These are phyloP conservation scores for Endocladia muricata DNA, from an alignment of 31 red algal species.

Conservation along the genomic window DNA sequence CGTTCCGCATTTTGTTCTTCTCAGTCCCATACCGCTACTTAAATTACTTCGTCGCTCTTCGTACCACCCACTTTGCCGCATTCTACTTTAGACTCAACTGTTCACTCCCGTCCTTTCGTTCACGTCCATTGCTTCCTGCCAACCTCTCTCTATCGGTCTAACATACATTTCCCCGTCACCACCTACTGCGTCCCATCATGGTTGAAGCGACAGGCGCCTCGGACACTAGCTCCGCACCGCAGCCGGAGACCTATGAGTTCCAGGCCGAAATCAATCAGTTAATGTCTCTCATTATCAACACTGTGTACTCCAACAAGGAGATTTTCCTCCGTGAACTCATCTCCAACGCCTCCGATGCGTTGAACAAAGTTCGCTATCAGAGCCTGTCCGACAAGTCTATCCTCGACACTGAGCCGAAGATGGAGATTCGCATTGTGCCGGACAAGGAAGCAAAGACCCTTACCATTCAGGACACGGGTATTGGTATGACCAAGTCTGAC, in stretches of 20 bases:
- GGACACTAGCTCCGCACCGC: conserved; percentile 36
- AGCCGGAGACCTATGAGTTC: conserved; percentile 91
- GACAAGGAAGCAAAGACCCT: conserved; percentile 94
- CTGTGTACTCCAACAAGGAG: conserved; percentile 97
- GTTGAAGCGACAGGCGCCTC: conserved; percentile 23
- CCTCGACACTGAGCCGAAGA: conserved; percentile 80
- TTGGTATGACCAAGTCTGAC: conserved; percentile 88
- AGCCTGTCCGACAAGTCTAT: conserved; percentile 91
- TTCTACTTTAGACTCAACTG: too few species aligned
- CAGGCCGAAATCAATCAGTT: conserved; percentile 99
- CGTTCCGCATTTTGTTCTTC: too few species aligned
- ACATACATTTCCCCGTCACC: not conserved
- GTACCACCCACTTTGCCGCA: too few species aligned
- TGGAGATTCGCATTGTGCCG: conserved; percentile 94
- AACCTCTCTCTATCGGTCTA: not conserved
- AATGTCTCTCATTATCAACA: conserved; percentile 98
- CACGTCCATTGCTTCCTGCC: not conserved
- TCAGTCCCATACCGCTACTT: too few species aligned
- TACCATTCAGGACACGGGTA: conserved; percentile 89
- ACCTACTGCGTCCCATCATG: too few species aligned
- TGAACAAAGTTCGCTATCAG: conserved; percentile 97
- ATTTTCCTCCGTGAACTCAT: conserved; percentile 98
- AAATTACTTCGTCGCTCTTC: too few species aligned
- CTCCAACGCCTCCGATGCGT: conserved; percentile 96
- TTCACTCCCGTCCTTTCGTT: too few species aligned